These are phyloP conservation scores for Litchi chinensis DNA, from an alignment of 345 rosid species.

Conservation along the genomic window DNA sequence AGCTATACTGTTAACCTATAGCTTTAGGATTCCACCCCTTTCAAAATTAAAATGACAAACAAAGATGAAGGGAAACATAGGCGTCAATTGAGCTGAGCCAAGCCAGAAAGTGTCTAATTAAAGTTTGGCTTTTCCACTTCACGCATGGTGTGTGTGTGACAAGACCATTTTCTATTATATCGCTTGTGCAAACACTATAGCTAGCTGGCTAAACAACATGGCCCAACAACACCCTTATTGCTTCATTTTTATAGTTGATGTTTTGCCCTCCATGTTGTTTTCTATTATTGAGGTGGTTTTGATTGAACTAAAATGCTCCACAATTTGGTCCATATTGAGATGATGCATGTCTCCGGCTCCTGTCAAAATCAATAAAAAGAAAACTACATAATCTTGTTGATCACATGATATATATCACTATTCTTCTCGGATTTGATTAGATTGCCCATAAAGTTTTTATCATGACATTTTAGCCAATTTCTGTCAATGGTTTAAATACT, in stretches of 20 bases:
- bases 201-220: background rate
- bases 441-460: conserved; percentile 36
- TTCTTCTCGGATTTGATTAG: conserved; percentile 34
- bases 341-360: conserved; percentile 7
- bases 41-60: background rate
- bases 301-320: conserved; percentile 19
- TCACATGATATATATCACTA: conserved; percentile 16
- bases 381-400: conserved; percentile 13
- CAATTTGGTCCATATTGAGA: conserved; percentile 15
- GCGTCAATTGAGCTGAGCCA: conserved; percentile 1
- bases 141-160: conserved; percentile 22
- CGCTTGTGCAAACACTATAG: background rate
- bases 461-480: conserved; percentile 15
- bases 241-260: conserved; percentile 14
- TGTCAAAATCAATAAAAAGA: conserved; percentile 9
- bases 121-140: conserved; percentile 4
- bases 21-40: conserved; percentile 1
- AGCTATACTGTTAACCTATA: background rate
- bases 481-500: conserved; percentile 1
- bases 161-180: conserved; percentile 14
- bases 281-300: conserved; percentile 29
- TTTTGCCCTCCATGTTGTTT: background rate
- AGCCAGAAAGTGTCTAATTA: background rate
- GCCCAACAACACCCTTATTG: background rate
- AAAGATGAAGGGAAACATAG: background rate